Evolutionary conservation across 305 asterid genomes (phyloP).

Genomic region (Rubia peregrina): DNA sequence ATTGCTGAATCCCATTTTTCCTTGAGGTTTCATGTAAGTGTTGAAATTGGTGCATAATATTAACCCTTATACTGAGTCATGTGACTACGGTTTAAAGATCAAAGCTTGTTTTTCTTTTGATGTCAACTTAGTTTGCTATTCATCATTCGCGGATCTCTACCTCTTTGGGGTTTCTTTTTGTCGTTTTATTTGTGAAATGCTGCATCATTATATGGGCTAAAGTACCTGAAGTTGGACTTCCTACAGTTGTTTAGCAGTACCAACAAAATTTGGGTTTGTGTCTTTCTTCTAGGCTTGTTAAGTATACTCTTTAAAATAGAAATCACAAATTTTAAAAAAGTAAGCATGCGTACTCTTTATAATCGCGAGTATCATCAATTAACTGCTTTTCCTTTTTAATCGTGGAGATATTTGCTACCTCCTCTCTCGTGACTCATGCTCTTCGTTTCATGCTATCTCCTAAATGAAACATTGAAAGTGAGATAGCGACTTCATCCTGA

Average conservation of each 20-base stretch:
- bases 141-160: too few species aligned
- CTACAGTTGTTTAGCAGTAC: not conserved
- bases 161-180: too few species aligned
- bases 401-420: not conserved
- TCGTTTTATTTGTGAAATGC: not conserved
- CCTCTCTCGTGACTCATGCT: not conserved
- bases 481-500: not conserved
- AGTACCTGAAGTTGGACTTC: not conserved
- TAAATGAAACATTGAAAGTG: not conserved
- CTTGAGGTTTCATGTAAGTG: not conserved
- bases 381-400: not conserved
- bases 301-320: not conserved
- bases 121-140: not conserved
- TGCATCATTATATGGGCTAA: not conserved
- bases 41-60: too few species aligned
- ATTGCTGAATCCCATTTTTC: not conserved
- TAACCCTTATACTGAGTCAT: too few species aligned
- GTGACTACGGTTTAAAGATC: not conserved
- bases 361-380: not conserved
- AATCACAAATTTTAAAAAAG: not conserved
- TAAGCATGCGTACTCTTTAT: not conserved
- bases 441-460: not conserved
- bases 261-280: not conserved
- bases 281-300: not conserved
- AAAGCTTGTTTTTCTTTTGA: not conserved